Conservation (phyloP, 345 rosid species). For the Euphorbia peplus region DNA sequence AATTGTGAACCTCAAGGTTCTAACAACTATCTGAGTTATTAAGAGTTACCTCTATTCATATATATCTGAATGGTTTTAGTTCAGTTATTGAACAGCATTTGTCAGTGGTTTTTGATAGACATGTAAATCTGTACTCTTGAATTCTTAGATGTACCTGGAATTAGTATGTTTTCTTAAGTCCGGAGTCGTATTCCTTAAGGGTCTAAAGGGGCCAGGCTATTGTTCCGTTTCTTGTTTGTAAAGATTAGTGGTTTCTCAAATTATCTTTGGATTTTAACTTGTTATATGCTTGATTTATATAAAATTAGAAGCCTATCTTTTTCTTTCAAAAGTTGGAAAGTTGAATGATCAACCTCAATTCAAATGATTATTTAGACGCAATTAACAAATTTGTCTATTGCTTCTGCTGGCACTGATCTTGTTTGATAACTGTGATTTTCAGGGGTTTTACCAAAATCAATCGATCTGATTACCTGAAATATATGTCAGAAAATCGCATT, state of each 20-base stretch:
- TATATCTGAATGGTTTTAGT: neutral
- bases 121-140: too few species aligned
- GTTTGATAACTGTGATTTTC: constrained; percentile 6
- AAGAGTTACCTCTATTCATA: neutral
- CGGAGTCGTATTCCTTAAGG: too few species aligned
- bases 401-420: neutral
- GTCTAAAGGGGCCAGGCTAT: too few species aligned
- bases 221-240: too few species aligned
- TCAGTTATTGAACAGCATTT: too few species aligned
- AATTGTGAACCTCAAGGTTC: too few species aligned
- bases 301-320: too few species aligned
- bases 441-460: constrained; percentile 74
- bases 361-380: too few species aligned
- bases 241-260: neutral
- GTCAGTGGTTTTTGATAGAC: neutral
- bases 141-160: neutral
- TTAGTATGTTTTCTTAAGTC: too few species aligned
- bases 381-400: too few species aligned
- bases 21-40: neutral
- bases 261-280: neutral
- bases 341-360: too few species aligned
- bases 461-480: constrained; percentile 50
- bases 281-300: neutral
- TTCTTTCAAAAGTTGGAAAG: too few species aligned
- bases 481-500: constrained; percentile 55